Evolutionary conservation across 495 filamentous ascomycete species (phyloP).

Genomic region (Penicillium mononematosum): DNA sequence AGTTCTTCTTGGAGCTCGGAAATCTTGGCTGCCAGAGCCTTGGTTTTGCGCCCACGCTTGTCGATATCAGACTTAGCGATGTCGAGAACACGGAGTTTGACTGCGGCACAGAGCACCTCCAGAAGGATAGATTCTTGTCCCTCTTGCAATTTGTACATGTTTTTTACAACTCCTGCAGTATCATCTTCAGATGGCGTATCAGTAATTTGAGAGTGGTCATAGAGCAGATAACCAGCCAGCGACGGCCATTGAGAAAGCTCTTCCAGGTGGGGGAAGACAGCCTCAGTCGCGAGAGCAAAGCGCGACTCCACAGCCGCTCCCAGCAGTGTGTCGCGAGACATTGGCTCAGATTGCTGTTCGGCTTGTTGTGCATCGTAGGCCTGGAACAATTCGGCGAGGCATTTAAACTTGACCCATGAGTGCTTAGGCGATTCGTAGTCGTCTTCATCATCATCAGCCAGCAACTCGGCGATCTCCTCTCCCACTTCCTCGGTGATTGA

Average conservation of each 20-base stretch:
- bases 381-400: constrained; percentile 77
- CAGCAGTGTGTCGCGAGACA: constrained; percentile 35
- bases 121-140: constrained; percentile 82
- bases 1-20: constrained; percentile 68
- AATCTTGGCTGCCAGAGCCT: constrained; percentile 59
- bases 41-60: constrained; percentile 61
- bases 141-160: constrained; percentile 67
- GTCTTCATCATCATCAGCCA: constrained; percentile 62
- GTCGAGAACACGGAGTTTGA: constrained; percentile 63
- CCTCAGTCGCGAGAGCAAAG: constrained; percentile 79
- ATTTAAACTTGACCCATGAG: constrained; percentile 90
- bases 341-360: constrained; percentile 40
- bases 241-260: constrained; percentile 85
- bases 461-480: constrained; percentile 70
- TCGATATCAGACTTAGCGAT: constrained; percentile 55
- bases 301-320: constrained; percentile 65
- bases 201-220: constrained; percentile 71
- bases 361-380: constrained; percentile 65
- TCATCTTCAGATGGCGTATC: constrained; percentile 54
- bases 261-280: constrained; percentile 74
- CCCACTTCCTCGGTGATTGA: constrained; percentile 79
- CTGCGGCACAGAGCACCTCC: constrained; percentile 77
- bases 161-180: constrained; percentile 54
- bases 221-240: constrained; percentile 84
- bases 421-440: constrained; percentile 71